Conservation (phyloP, 2,329 filamentous ascomycete species). For the Sclerotinia glacialis region DNA sequence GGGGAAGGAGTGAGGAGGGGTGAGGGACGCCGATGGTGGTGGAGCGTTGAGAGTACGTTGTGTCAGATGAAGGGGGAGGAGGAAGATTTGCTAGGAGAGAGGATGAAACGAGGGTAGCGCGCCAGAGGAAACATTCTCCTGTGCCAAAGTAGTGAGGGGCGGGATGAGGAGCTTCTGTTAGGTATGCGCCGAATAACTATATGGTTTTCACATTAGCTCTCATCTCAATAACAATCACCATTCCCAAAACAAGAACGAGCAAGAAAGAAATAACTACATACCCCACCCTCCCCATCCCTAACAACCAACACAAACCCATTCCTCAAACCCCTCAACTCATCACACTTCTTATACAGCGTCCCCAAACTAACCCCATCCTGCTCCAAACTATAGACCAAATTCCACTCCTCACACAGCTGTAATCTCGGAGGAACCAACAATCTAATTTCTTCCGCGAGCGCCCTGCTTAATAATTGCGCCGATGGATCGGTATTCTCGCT, state of each 20-base stretch:
- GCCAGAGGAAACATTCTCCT: constrained; percentile 93
- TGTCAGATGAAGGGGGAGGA: constrained; percentile 66
- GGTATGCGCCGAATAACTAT: constrained; percentile 85
- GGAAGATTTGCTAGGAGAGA: constrained; percentile 49
- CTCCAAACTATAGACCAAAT: constrained; percentile 82
- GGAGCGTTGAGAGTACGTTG: constrained; percentile 57
- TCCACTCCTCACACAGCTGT: constrained; percentile 85
- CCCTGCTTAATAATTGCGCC: constrained; percentile 65
- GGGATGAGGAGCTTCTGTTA: constrained; percentile 83
- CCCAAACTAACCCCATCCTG: constrained; percentile 84
- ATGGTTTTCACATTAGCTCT: background rate
- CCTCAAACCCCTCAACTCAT: constrained; percentile 62
- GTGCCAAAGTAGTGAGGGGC: constrained; percentile 87
- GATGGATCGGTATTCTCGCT: constrained; percentile 55
- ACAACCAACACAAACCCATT: constrained; percentile 90
- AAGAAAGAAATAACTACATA: constrained; percentile 45
- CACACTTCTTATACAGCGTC: constrained; percentile 81
- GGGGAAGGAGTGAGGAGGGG: constrained; percentile 25
- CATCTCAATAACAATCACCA: background rate
- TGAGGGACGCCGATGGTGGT: constrained; percentile 51
- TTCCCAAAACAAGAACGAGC: background rate
- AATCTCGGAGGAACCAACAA: constrained; percentile 82
- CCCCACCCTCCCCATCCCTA: constrained; percentile 70
- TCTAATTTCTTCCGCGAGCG: constrained; percentile 88
- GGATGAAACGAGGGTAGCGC: constrained; percentile 63